Percentiles rank a stretch among this genome's conserved stretches.
Evolutionary conservation across 176 grass and related monocot genomes (phyloP).

Genomic region (Lolium perenne): DNA sequence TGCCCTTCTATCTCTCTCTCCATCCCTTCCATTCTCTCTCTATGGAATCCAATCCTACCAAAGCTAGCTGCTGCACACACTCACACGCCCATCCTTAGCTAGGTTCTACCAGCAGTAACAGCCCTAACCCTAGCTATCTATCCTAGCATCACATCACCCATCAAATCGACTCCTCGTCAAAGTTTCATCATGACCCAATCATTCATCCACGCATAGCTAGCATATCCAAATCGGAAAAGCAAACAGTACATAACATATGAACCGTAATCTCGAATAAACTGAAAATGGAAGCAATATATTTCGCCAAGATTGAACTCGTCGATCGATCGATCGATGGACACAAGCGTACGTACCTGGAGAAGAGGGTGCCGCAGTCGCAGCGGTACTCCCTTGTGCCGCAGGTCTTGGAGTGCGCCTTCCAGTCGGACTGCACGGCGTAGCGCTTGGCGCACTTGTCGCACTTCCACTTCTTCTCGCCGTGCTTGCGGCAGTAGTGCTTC

Average conservation of each 20-base stretch:
- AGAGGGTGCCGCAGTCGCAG: conserved; percentile 97
- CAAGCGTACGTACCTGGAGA: conserved; percentile 73
- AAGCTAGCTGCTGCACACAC: background rate
- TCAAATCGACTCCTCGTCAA: conserved; percentile 2
- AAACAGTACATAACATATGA: background rate
- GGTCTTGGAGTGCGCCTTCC: conserved; percentile 99
- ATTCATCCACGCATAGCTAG: background rate
- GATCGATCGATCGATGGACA: no score
- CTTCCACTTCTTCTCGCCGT: conserved; percentile 99
- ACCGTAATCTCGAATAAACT: background rate
- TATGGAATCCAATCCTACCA: conserved; percentile 32
- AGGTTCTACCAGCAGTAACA: background rate
- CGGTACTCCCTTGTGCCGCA: conserved; percentile 98
- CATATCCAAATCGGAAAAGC: background rate
- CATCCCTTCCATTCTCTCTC: background rate
- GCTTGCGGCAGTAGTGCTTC: conserved; percentile 99
- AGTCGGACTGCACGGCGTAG: conserved; percentile 98
- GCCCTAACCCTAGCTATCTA: conserved; percentile 52
- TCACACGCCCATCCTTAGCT: conserved; percentile 16
- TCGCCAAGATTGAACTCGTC: no score
- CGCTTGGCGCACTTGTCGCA: conserved; percentile 99
- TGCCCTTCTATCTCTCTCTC: background rate
- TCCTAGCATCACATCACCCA: conserved; percentile 17
- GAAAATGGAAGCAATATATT: background rate
- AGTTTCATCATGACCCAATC: conserved; percentile 63